These are phyloP conservation scores for Pestalotiopsis sp. DNA, from an alignment of 2,329 filamentous ascomycete genomes.

Conservation along the genomic window DNA sequence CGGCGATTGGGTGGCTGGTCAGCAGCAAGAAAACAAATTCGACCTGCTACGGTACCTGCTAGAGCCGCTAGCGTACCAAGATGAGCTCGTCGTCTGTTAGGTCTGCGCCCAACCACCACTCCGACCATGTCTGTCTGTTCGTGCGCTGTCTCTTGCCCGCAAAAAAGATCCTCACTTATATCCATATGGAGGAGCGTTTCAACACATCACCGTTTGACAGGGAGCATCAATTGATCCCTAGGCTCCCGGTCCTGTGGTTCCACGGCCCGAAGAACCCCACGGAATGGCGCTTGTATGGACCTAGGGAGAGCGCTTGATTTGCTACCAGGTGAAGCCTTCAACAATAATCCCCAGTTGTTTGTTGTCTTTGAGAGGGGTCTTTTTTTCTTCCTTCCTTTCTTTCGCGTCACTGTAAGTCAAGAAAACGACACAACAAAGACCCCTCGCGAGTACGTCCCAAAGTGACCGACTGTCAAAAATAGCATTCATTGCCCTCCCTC, in stretches of 20 bases:
- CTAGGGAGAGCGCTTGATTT: background rate
- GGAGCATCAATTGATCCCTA: background rate
- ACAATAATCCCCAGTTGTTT: background rate
- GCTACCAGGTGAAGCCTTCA: background rate
- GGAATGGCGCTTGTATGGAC: background rate
- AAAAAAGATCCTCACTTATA: background rate
- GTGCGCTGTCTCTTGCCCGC: background rate
- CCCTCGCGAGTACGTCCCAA: background rate
- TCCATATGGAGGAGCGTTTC: background rate
- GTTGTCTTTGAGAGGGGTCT: background rate
- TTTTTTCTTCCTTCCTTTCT: constrained; percentile 13
- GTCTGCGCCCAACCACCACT: background rate
- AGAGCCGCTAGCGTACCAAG: background rate
- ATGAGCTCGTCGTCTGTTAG: background rate
- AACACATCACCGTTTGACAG: background rate
- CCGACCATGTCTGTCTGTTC: background rate
- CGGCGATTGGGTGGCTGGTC: background rate
- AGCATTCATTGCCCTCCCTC: background rate
- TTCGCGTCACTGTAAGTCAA: constrained; percentile 35
- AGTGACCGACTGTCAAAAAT: constrained; percentile 9
- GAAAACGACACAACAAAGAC: constrained; percentile 6
- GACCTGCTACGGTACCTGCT: background rate
- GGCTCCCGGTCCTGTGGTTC: background rate
- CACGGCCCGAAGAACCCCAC: background rate
- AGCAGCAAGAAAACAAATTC: constrained; percentile 6